Conservation (phyloP, 2,329 filamentous ascomycete species). For the Camillea tinctor region DNA sequence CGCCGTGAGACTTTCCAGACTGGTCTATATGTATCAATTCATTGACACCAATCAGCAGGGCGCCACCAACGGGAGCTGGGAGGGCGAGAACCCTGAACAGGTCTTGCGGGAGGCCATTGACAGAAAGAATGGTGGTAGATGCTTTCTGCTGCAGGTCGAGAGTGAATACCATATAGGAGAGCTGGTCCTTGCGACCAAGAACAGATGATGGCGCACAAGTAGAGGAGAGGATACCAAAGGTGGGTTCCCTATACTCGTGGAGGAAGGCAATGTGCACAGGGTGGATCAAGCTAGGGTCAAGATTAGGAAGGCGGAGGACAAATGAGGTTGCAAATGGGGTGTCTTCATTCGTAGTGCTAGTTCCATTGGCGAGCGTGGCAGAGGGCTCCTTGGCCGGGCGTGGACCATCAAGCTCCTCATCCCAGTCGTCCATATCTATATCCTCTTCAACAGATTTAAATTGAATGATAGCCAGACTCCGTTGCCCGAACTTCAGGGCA, state of each 20-base stretch:
- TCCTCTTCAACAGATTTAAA: constrained; percentile 86
- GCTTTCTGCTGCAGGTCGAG: constrained; percentile 90
- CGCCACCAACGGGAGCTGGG: constrained; percentile 83
- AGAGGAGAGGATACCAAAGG: constrained; percentile 90
- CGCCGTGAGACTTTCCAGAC: constrained; percentile 87
- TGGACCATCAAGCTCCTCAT: constrained; percentile 74
- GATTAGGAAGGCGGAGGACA: constrained; percentile 82
- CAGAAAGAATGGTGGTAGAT: constrained; percentile 88
- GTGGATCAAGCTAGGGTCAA: constrained; percentile 84
- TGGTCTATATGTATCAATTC: constrained; percentile 95
- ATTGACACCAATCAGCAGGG: constrained; percentile 81
- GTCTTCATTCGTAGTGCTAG: constrained; percentile 50
- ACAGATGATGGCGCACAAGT: constrained; percentile 70
- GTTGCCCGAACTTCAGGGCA: constrained; percentile 84
- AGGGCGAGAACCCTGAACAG: constrained; percentile 79
- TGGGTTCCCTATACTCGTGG: constrained; percentile 95
- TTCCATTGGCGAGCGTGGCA: constrained; percentile 42
- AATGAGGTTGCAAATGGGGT: constrained; percentile 89
- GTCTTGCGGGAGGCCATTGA: constrained; percentile 82
- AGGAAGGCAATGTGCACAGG: constrained; percentile 91
- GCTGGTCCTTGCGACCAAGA: constrained; percentile 78
- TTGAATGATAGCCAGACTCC: constrained; percentile 89
- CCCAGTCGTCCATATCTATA: constrained; percentile 88
- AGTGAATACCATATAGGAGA: constrained; percentile 93
- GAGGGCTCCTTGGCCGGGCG: constrained; percentile 50